phyloP scores from a whole-genome alignment of 305 asterid genomes.

The Solanum hybrid region DNA sequence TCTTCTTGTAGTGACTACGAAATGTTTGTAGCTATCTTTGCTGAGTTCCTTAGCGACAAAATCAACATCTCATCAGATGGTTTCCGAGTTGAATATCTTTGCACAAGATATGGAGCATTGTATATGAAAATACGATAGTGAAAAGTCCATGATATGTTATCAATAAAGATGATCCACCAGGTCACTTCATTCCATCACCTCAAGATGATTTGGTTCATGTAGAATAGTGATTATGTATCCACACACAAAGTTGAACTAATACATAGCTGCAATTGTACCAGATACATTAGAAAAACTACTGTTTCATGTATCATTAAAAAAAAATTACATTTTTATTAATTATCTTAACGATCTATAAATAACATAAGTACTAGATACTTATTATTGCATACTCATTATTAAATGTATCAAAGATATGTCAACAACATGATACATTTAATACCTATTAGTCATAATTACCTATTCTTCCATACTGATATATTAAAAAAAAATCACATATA shows the following conservation, averaged over 20 bases:
- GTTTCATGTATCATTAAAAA: background rate
- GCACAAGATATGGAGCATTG: background rate
- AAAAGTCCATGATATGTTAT: background rate
- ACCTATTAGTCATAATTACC: no score
- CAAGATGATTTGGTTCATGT: background rate
- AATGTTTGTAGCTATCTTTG: no score
- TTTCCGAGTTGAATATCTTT: background rate
- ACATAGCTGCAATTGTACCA: no score
- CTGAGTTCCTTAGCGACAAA: background rate
- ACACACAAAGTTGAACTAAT: background rate
- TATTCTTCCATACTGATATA: background rate
- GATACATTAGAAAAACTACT: background rate
- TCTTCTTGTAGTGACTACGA: background rate
- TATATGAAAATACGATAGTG: background rate
- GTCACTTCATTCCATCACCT: background rate
- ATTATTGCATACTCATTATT: background rate
- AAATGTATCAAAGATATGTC: background rate
- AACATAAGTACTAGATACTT: background rate
- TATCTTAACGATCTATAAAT: no score
- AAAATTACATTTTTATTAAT: no score
- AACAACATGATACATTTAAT: background rate
- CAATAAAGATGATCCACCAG: background rate
- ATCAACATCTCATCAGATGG: background rate
- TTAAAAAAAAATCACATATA: background rate
- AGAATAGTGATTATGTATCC: background rate